phyloP scores from a whole-genome alignment of 164 flowering plant genomes.

The Magnolia sinica region DNA sequence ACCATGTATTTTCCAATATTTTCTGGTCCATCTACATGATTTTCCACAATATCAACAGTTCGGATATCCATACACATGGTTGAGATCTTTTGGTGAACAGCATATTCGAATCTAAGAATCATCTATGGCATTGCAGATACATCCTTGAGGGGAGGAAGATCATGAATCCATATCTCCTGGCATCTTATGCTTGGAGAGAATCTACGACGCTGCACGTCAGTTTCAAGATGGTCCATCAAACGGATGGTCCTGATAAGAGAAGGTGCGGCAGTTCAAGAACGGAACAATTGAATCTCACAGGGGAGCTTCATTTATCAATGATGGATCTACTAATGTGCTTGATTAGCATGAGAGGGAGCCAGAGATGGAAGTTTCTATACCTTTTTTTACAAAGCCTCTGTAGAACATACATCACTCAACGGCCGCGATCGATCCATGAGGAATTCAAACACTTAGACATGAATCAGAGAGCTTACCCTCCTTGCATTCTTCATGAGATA shows the following conservation, averaged over 20 bases:
- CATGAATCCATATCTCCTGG: constrained; percentile 54
- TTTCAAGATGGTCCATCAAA: constrained; percentile 18
- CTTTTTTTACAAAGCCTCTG: constrained; percentile 30
- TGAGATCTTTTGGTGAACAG: too few relatives aligned
- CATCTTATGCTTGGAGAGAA: constrained; percentile 41
- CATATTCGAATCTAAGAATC: not conserved
- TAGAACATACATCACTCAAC: constrained; percentile 44
- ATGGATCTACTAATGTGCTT: constrained; percentile 35
- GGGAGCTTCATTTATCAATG: constrained; percentile 41
- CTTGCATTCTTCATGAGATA: constrained; percentile 32
- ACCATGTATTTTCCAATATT: too few relatives aligned
- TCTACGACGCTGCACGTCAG: constrained; percentile 45
- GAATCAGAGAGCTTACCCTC: constrained; percentile 31
- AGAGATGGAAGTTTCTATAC: constrained; percentile 29
- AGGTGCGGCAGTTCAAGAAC: not conserved
- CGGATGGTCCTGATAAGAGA: not conserved
- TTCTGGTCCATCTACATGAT: too few relatives aligned
- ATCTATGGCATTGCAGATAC: constrained; percentile 27
- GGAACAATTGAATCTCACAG: constrained; percentile 28
- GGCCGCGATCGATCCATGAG: constrained; percentile 28
- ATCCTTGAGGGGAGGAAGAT: constrained; percentile 56
- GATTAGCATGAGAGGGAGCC: constrained; percentile 37
- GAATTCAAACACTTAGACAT: constrained; percentile 14
- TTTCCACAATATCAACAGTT: too few relatives aligned
- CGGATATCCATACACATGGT: too few relatives aligned